Evolutionary conservation across 1,139 yeast species (phyloP), one percentile per base, ranked within the genome.

Genomic region (Yamadazyma buinensis): DNA sequence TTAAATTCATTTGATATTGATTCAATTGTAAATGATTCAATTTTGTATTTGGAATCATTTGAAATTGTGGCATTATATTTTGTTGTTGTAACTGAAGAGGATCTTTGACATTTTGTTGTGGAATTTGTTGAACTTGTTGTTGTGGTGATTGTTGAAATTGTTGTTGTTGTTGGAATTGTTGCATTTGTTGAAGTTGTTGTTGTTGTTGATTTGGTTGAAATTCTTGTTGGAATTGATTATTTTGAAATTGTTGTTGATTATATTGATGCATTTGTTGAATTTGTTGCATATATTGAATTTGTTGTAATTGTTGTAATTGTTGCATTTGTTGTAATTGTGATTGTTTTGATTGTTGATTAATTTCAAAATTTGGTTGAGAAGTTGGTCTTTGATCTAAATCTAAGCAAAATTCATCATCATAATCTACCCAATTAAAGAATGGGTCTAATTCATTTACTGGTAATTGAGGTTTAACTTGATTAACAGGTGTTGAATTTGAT

Each of bases 331-430:
- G 30, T 12, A n/a, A 9, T 21, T 17, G 28, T 13, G 8, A 30
- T 20, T 30, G 29, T n/a, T 11, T 15, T 19, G 29, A 29, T 23
- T 32, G 28, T 5, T 15, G 13, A 4, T 29, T 25, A 12, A 26
- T 13, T 40, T 17, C 19, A 17, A 17, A 17, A 17, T 5, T 17
- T 17, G 19, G 28, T 7, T 15, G 13, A 4, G 34, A 31, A 12
- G 29, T 15, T 40, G 58, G 61, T 50, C 68, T 58, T 48, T 69
- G 75, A 39, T 69, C 75, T 12, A 61, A 54, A 43, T 68, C 75
- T 38, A 68, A 60, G 47, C 75, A 68, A 44, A 52, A 69, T 28
- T 67, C 74, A 42, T 69, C 75, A 43, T 67, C 75, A 44, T 66
- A 67, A 43, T 68, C 73, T 11, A 60, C 57, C 29, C 36, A 22